phyloP scores from a whole-genome alignment of 345 rosid genomes.

The Populus pruinosa region DNA sequence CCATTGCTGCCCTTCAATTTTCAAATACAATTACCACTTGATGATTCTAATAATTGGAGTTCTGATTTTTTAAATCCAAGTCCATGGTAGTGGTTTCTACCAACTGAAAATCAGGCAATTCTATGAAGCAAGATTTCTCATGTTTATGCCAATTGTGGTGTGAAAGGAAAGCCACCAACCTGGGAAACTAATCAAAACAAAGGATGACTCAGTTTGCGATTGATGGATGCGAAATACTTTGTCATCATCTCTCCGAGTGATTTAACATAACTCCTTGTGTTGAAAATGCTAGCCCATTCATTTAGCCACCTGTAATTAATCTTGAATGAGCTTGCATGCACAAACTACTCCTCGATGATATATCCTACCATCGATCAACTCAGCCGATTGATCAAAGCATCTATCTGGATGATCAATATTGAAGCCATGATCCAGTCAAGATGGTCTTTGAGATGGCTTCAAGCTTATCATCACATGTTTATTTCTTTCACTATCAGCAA shows the following conservation, averaged over 20 bases:
- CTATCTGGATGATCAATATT: background rate
- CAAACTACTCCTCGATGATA: too few relatives aligned
- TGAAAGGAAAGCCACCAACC: slow-evolving; percentile 19
- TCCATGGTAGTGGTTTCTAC: background rate
- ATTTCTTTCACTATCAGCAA: slow-evolving; percentile 8
- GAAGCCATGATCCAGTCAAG: background rate
- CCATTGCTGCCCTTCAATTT: background rate
- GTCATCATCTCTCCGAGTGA: slow-evolving; percentile 6
- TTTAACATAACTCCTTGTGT: background rate
- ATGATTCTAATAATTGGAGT: background rate
- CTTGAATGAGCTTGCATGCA: too few relatives aligned
- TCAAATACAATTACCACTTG: background rate
- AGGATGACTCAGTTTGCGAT: background rate
- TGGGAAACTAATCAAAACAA: background rate
- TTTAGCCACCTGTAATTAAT: background rate
- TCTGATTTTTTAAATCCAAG: background rate
- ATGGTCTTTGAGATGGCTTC: background rate
- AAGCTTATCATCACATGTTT: slow-evolving; percentile 13
- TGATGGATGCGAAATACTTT: background rate
- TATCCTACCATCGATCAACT: too few relatives aligned
- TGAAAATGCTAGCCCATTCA: background rate
- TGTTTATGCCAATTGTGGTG: background rate
- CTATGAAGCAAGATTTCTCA: slow-evolving; percentile 21
- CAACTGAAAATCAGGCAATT: slow-evolving; percentile 11
- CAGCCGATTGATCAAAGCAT: background rate